phyloP scores from a whole-genome alignment of 2,329 filamentous ascomycete genomes.

The Aureobasidium sp. region DNA sequence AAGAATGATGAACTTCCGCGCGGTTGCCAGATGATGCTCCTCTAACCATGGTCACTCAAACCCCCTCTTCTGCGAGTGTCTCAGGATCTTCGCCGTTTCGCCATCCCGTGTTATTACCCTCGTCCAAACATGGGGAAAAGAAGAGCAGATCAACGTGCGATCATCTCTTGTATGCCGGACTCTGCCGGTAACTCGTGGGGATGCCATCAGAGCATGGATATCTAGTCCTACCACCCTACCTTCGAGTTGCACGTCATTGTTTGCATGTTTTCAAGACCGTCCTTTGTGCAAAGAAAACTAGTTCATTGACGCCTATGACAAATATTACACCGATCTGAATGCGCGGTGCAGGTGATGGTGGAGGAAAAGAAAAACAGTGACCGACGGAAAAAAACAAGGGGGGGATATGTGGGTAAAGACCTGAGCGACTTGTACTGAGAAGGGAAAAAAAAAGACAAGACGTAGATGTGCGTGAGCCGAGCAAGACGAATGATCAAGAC shows the following conservation, averaged over 20 bases:
- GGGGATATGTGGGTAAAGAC: conserved; percentile 15
- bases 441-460: conserved; percentile 8
- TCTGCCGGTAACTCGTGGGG: background rate
- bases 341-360: conserved; percentile 9
- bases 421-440: conserved; percentile 15
- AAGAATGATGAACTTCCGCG: background rate
- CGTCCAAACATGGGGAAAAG: background rate
- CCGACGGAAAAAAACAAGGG: background rate
- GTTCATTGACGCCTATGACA: conserved; percentile 17
- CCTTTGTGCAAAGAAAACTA: conserved; percentile 8
- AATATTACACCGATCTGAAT: conserved; percentile 17
- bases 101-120: background rate
- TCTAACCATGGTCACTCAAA: background rate
- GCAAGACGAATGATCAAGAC: conserved; percentile 11
- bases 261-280: background rate
- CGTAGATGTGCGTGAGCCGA: conserved; percentile 5
- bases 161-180: background rate
- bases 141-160: background rate
- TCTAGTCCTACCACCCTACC: background rate
- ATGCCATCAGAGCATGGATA: background rate
- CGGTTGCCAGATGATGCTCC: background rate
- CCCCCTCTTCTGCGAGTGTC: background rate
- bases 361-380: conserved; percentile 11
- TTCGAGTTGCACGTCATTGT: background rate
- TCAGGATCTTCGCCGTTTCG: background rate